phyloP scores from a whole-genome alignment of 257 asterid species.

The Coffea eugenioides region DNA sequence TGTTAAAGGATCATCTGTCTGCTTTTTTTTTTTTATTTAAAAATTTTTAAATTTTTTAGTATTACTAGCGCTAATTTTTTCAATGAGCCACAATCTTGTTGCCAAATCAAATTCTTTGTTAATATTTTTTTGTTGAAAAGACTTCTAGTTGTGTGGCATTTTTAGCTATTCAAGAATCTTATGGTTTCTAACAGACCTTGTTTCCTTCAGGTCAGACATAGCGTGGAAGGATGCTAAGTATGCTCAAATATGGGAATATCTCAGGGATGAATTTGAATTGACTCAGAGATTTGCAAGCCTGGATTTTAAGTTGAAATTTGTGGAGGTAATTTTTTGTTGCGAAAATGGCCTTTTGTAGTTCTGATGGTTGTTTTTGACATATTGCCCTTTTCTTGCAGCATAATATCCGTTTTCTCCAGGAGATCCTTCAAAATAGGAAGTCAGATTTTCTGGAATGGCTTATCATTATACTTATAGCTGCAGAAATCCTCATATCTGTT shows the following conservation, averaged over 20 bases:
- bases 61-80: not conserved
- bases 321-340: constrained; percentile 53
- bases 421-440: constrained; percentile 93
- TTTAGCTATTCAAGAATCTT: not conserved
- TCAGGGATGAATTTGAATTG: constrained; percentile 92
- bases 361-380: constrained; percentile 8
- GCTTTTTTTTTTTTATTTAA: not conserved
- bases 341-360: not conserved
- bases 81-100: not conserved
- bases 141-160: not conserved
- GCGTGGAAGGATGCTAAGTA: constrained; percentile 99
- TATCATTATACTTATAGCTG: constrained; percentile 81
- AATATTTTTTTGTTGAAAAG: not conserved
- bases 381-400: constrained; percentile 54
- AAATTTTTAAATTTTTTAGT: too few species aligned
- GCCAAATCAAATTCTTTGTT: not conserved
- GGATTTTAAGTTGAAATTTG: constrained; percentile 92
- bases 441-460: constrained; percentile 96
- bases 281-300: constrained; percentile 96
- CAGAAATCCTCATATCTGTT: constrained; percentile 84
- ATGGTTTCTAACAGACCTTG: not conserved
- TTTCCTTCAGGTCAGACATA: constrained; percentile 51
- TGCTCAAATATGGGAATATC: constrained; percentile 99
- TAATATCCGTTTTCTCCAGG: constrained; percentile 88
- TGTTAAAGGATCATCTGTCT: not conserved